These are phyloP conservation scores for Auricularia sp. DNA, from an alignment of 768 basidiomycete genomes.

Conservation along the genomic window DNA sequence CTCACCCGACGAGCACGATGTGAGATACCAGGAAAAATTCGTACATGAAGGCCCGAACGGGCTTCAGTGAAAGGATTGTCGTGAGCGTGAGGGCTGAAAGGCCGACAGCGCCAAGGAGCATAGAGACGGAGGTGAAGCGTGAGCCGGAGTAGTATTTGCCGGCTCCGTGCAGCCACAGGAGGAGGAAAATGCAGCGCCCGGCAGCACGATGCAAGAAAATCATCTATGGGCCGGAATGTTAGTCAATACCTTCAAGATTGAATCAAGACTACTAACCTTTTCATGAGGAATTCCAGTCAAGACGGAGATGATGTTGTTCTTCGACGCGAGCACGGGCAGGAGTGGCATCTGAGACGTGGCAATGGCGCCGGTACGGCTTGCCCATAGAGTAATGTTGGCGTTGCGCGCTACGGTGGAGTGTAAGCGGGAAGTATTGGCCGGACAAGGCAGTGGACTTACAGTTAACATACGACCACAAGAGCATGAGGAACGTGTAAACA, in stretches of 20 bases:
- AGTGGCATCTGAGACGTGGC: constrained; percentile 16
- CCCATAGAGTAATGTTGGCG: neutral
- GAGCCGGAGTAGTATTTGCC: neutral
- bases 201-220: constrained; percentile 10
- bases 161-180: constrained; percentile 7
- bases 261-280: constrained; percentile 3
- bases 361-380: constrained; percentile 7
- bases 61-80: constrained; percentile 4
- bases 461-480: neutral
- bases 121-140: neutral
- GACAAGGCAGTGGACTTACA: neutral
- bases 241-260: neutral
- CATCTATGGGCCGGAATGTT: constrained; percentile 1
- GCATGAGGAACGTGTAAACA: neutral
- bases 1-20: constrained; percentile 7
- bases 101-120: neutral
- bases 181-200: constrained; percentile 5
- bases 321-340: constrained; percentile 22
- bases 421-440: neutral
- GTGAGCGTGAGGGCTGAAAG: neutral
- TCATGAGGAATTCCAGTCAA: constrained; percentile 10
- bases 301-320: constrained; percentile 23
- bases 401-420: neutral
- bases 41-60: constrained; percentile 4
- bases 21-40: constrained; percentile 10